Base-by-base conservation (phyloP, 1,284 basidiomycete species). In the Tremellales sp. region DNA sequence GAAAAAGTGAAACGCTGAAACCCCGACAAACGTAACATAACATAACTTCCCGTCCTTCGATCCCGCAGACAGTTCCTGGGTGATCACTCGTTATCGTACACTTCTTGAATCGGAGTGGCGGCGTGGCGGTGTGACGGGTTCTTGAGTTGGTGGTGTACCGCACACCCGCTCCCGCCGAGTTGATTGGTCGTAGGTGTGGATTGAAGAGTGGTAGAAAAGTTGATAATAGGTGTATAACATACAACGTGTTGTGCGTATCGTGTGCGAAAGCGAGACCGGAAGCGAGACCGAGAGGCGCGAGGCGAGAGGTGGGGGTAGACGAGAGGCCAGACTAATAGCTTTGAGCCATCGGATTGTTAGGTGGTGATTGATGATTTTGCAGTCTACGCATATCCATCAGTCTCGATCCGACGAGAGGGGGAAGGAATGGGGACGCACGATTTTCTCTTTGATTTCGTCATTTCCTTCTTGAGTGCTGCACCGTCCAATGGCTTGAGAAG, bases 381-480 rank as follows among this genome's bases (percentile, higher is more conserved):
- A 75, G 51, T 50, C 74, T 75, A 47, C 1, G 10, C 17, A 26
- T 49, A 19, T 42, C 35, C 21, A 25, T 45, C n/a, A 27, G 7
- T 3, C 21, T 37, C 21, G 37, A 40, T 21, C 39, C 5, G 39
- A 23, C 15, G 31, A 21, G 26, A 27, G 12, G 22, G 25, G 49
- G 43, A 31, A 44, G 24, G 15, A 12, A 42, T n/a, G 15, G 13
- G 12, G 12, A 54, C 68, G 33, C 46, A 89, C 88, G 89, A 94
- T 81, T 94, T 93, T 78, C 92, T 85, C 78, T 94, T 97, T 52
- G 88, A 91, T 77, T 96, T 97, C 26, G 90, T 93, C 92, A 98
- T 97, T 73, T 97, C 94, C 77, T 97, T 98, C 65, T 93, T 89
- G 60, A 97, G 75, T 41, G 93, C 93, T 15, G 91, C 86, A 3